Percentiles rank a stretch among this genome's conserved stretches.
These are phyloP conservation scores for Rhodotorula sphaerocarpa DNA, from an alignment of 768 basidiomycete species.

Conservation along the genomic window DNA sequence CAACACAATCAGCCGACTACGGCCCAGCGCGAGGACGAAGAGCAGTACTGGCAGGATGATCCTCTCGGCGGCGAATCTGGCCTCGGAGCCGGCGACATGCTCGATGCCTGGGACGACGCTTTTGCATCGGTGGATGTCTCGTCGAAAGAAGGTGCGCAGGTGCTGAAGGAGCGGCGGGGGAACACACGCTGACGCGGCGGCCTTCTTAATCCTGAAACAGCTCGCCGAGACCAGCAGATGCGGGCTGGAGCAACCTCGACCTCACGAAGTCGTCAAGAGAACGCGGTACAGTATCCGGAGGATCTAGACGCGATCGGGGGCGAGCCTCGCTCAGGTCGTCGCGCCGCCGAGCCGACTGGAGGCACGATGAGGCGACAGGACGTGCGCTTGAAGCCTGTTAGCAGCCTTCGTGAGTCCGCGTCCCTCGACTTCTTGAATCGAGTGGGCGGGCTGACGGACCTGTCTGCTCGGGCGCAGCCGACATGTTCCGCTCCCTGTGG, in stretches of 20 bases:
- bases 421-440: neutral
- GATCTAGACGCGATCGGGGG: no score
- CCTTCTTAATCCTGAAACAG: no score
- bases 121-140: neutral
- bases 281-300: no score
- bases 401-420: constrained; percentile 14
- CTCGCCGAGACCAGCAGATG: no score
- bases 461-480: constrained; percentile 50
- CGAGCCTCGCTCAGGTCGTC: no score
- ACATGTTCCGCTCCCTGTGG: constrained; percentile 70
- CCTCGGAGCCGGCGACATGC: no score
- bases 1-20: no score
- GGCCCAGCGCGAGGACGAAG: no score
- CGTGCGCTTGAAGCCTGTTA: constrained; percentile 21
- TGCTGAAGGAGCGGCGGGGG: no score
- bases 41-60: neutral
- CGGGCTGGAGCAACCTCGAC: no score
- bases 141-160: neutral
- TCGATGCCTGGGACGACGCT: neutral
- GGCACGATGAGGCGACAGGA: neutral
- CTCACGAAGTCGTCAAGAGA: no score
- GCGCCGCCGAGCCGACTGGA: no score
- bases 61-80: neutral
- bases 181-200: neutral
- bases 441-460: neutral